These are phyloP conservation scores for Chrysanthemum seticuspe DNA, from an alignment of 129 eudicot species.

Conservation along the genomic window DNA sequence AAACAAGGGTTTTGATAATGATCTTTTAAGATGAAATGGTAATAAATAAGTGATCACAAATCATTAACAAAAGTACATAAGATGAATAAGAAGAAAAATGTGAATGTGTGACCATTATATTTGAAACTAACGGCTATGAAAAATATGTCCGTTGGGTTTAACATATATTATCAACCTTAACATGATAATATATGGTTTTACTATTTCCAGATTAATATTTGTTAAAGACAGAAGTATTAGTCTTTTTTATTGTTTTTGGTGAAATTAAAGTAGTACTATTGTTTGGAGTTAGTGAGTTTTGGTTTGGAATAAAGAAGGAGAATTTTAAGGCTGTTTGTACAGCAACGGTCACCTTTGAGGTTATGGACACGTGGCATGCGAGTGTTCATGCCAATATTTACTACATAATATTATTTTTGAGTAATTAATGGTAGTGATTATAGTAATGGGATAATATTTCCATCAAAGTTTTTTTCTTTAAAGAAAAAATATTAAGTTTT, in stretches of 20 bases:
- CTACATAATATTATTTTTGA: conserved; percentile 7
- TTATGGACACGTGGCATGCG: conserved; percentile 24
- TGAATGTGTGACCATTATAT: conserved; percentile 23
- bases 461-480: no score
- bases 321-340: conserved; percentile 27
- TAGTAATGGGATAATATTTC: background rate
- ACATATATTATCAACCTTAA: conserved; percentile 24
- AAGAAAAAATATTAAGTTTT: no score
- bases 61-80: background rate
- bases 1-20: conserved; percentile 19
- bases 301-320: conserved; percentile 15
- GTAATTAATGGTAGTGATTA: conserved; percentile 25
- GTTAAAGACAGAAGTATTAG: conserved; percentile 25
- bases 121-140: conserved; percentile 85
- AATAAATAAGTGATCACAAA: no score
- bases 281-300: conserved; percentile 20
- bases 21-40: background rate
- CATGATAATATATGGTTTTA: conserved; percentile 1
- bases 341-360: conserved; percentile 44
- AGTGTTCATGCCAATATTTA: conserved; percentile 15
- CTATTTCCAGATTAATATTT: conserved; percentile 25
- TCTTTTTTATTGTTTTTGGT: conserved; percentile 2
- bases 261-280: background rate
- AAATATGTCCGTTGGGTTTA: conserved; percentile 60
- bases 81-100: conserved; percentile 19